Conservation (phyloP, 768 basidiomycete species). For the Royoungia palumana region DNA sequence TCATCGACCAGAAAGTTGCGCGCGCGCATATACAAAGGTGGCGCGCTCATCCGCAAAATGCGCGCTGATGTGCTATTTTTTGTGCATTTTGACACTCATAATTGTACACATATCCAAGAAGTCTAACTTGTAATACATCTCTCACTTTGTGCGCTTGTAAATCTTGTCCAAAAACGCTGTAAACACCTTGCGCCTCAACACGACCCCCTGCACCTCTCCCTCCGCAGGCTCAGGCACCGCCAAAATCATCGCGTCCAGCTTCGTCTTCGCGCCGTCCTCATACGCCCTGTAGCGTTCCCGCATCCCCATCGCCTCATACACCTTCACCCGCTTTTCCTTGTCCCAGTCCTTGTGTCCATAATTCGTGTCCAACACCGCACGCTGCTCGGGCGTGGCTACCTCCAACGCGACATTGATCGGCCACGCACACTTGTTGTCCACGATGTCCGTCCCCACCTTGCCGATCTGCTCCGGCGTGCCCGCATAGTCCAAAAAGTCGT, state of each 20-base stretch:
- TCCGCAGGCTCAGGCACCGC: conserved; percentile 57
- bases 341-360: conserved; percentile 56
- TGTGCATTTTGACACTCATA: no score
- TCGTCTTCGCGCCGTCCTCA: conserved; percentile 69
- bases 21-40: no score
- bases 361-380: conserved; percentile 57
- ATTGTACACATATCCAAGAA: no score
- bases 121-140: background rate
- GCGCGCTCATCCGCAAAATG: no score
- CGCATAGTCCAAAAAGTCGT: conserved; percentile 94
- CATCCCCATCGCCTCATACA: conserved; percentile 72
- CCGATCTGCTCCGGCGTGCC: conserved; percentile 89
- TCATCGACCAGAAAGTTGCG: no score
- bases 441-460: conserved; percentile 96
- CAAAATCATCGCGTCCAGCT: conserved; percentile 67
- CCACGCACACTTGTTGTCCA: conserved; percentile 99
- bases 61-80: no score
- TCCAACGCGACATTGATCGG: conserved; percentile 84
- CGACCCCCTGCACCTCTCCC: conserved; percentile 37
- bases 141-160: conserved; percentile 56
- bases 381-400: conserved; percentile 52
- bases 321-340: conserved; percentile 57
- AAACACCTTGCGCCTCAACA: conserved; percentile 69
- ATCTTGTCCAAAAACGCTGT: conserved; percentile 87
- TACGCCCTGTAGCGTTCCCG: conserved; percentile 67